Evolutionary conservation across 1,139 yeast species (phyloP).

Genomic region (Wickerhamiella pararugosa): DNA sequence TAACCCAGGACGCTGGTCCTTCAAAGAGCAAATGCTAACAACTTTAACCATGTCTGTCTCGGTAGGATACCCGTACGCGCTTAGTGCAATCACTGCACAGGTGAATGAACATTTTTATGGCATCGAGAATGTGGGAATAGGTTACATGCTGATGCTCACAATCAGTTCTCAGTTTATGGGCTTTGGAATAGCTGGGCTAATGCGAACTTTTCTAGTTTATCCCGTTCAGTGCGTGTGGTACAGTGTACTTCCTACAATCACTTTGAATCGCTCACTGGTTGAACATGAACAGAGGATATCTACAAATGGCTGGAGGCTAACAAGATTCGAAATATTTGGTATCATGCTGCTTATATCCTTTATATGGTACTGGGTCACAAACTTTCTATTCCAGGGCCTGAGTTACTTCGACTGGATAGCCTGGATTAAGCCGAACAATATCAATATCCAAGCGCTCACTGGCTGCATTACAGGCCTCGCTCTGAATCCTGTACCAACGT

Average conservation of each 20-base stretch:
- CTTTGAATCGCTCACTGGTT: slow-evolving; percentile 15
- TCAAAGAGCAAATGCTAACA: slow-evolving; percentile 54
- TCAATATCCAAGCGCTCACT: slow-evolving; percentile 37
- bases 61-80: slow-evolving; percentile 16
- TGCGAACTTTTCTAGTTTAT: slow-evolving; percentile 38
- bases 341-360: slow-evolving; percentile 29
- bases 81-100: slow-evolving; percentile 19
- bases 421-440: slow-evolving; percentile 44
- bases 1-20: slow-evolving; percentile 50
- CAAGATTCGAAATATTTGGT: slow-evolving; percentile 34
- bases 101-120: slow-evolving; percentile 21
- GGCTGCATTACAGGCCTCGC: slow-evolving; percentile 39
- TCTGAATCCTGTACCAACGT: slow-evolving; percentile 33
- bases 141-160: slow-evolving; percentile 19
- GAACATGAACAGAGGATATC: background rate
- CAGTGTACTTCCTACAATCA: slow-evolving; percentile 22
- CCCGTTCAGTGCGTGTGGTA: slow-evolving; percentile 27
- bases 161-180: slow-evolving; percentile 37
- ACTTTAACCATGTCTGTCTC: slow-evolving; percentile 31
- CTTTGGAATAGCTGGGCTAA: slow-evolving; percentile 41
- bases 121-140: slow-evolving; percentile 10
- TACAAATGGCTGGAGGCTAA: slow-evolving; percentile 34
- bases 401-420: slow-evolving; percentile 44
- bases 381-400: slow-evolving; percentile 34
- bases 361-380: slow-evolving; percentile 43